Conservation (phyloP, 2,329 filamentous ascomycete species). For the Botrytis squamosa region DNA sequence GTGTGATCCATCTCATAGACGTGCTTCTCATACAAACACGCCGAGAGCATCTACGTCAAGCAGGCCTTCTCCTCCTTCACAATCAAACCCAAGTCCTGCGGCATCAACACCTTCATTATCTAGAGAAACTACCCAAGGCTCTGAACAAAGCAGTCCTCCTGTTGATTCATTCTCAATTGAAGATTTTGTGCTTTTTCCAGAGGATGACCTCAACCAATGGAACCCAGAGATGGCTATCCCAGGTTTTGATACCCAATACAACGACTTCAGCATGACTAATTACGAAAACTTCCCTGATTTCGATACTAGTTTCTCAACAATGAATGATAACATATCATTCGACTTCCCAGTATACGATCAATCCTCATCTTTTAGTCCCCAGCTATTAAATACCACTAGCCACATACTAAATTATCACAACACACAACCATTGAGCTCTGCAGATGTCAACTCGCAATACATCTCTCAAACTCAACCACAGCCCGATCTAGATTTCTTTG, state of each 20-base stretch:
- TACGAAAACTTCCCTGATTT: slow-evolving; percentile 29
- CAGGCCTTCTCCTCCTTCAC: slow-evolving; percentile 26
- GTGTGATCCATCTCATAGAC: slow-evolving; percentile 38
- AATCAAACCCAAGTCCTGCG: slow-evolving; percentile 25
- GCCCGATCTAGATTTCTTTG: slow-evolving; percentile 4
- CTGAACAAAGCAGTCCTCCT: slow-evolving; percentile 25
- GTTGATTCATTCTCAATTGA: slow-evolving; percentile 31
- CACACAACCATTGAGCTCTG: slow-evolving; percentile 1
- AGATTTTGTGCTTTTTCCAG: slow-evolving; percentile 38
- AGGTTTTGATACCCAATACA: slow-evolving; percentile 26
- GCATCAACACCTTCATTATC: slow-evolving; percentile 24
- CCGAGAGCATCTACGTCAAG: slow-evolving; percentile 30
- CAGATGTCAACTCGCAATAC: slow-evolving; percentile 12
- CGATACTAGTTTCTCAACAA: slow-evolving; percentile 7
- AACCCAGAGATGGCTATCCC: slow-evolving; percentile 28
- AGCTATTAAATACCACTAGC: background rate
- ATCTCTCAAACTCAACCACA: background rate
- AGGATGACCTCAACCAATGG: slow-evolving; percentile 29
- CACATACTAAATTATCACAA: background rate
- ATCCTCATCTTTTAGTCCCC: slow-evolving; percentile 20
- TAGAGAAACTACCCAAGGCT: slow-evolving; percentile 23
- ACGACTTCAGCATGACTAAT: slow-evolving; percentile 32
- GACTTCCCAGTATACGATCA: slow-evolving; percentile 27
- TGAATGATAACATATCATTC: slow-evolving; percentile 20
- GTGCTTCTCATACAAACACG: slow-evolving; percentile 29